phyloP scores from a whole-genome alignment of 2,329 filamentous ascomycete genomes.

The Monilinia laxa region DNA sequence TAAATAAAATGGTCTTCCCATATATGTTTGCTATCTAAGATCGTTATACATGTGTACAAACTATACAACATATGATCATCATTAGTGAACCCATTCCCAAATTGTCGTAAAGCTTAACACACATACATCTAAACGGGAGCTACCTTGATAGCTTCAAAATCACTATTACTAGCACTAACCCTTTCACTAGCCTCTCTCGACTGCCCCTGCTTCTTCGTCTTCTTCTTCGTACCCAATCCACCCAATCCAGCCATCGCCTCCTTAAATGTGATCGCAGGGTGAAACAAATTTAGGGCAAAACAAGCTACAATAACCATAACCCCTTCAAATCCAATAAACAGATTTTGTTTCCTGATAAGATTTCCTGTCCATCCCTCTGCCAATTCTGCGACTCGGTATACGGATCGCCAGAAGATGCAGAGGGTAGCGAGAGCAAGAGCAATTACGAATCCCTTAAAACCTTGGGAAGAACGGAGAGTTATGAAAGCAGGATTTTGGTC shows the following conservation, averaged over 20 bases:
- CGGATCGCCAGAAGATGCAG: slow-evolving; percentile 55
- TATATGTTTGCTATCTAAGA: not conserved
- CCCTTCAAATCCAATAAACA: slow-evolving; percentile 39
- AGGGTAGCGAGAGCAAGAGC: slow-evolving; percentile 51
- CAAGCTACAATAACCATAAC: slow-evolving; percentile 35
- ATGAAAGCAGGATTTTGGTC: slow-evolving; percentile 30
- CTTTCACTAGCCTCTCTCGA: slow-evolving; percentile 5
- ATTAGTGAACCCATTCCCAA: not conserved
- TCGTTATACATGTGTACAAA: not conserved
- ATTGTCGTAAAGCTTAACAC: not conserved
- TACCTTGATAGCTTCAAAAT: slow-evolving; percentile 18
- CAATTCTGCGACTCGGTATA: slow-evolving; percentile 59
- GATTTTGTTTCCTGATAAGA: slow-evolving; percentile 31
- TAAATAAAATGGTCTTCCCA: not conserved
- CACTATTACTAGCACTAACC: slow-evolving; percentile 20
- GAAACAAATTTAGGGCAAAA: slow-evolving; percentile 40
- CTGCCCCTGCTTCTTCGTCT: slow-evolving; percentile 21
- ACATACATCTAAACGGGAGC: slow-evolving; percentile 7
- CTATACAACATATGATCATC: not conserved
- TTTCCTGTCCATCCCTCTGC: slow-evolving; percentile 46
- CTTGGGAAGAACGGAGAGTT: slow-evolving; percentile 23
- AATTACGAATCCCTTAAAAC: slow-evolving; percentile 34
- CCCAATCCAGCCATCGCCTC: slow-evolving; percentile 26
- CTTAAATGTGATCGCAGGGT: slow-evolving; percentile 40
- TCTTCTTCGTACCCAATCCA: slow-evolving; percentile 25